Percentiles rank a stretch among this genome's conserved stretches.
Conservation (phyloP, 2,329 filamentous ascomycete species). For the Coniochaeta sp. region DNA sequence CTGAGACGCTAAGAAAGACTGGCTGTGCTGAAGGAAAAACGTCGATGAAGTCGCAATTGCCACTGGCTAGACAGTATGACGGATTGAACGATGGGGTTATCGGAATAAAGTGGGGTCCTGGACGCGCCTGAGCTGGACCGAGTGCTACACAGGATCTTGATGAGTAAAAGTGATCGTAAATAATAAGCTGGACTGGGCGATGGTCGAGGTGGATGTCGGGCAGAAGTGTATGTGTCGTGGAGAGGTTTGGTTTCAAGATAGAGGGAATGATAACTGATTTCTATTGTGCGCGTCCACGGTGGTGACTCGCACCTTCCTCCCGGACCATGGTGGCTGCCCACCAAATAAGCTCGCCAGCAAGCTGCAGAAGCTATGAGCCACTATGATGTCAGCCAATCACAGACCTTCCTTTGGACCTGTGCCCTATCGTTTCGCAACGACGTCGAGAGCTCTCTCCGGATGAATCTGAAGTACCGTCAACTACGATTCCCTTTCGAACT, state of each 20-base stretch:
- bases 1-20: conserved; percentile 29
- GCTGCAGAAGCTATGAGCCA: conserved; percentile 1
- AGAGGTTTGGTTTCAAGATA: no score
- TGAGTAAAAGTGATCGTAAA: no score
- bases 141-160: no score
- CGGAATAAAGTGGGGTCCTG: conserved; percentile 34
- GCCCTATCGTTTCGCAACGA: conserved; percentile 3
- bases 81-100: conserved; percentile 3
- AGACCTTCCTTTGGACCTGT: not conserved
- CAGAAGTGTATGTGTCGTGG: no score
- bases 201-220: no score
- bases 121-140: no score
- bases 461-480: not conserved
- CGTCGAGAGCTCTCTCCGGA: not conserved
- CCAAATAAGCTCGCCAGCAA: conserved; percentile 1
- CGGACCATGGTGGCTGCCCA: not conserved
- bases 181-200: no score
- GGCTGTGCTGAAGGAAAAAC: conserved; percentile 11
- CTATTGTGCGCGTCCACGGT: conserved; percentile 2
- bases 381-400: conserved; percentile 1
- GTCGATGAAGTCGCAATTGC: conserved; percentile 11
- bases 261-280: conserved; percentile 3
- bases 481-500: not conserved
- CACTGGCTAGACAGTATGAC: conserved; percentile 4
- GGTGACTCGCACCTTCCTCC: not conserved